These are phyloP conservation scores for Colletotrichum sp. DNA, from an alignment of 2,329 filamentous ascomycete species.

Conservation along the genomic window DNA sequence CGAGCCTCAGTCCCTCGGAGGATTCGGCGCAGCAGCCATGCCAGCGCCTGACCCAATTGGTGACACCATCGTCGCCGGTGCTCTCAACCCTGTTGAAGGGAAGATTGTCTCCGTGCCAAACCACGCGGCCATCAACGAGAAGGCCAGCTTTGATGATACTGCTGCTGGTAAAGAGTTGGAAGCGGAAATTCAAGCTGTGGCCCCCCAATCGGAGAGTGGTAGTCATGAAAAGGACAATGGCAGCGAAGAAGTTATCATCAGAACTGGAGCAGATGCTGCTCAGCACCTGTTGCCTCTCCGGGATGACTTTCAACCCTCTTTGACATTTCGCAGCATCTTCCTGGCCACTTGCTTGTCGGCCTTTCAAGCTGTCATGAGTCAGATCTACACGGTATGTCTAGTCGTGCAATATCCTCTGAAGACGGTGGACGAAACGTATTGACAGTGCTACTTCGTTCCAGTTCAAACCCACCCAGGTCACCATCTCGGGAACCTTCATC, in stretches of 20 bases:
- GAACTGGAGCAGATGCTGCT: conserved; percentile 57
- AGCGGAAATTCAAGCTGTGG: conserved; percentile 24
- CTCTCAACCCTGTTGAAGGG: conserved; percentile 30
- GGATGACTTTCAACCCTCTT: conserved; percentile 54
- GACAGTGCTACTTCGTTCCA: conserved; percentile 23
- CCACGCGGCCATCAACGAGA: conserved; percentile 34
- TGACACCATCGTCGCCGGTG: conserved; percentile 29
- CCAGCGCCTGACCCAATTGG: not conserved
- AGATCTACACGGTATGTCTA: conserved; percentile 56
- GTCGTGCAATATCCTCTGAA: not conserved
- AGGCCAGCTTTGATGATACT: conserved; percentile 16
- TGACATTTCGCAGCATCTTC: conserved; percentile 59
- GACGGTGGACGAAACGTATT: not conserved
- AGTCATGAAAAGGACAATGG: conserved; percentile 25
- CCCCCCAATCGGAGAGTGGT: conserved; percentile 19
- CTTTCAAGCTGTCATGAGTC: conserved; percentile 60
- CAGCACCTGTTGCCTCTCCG: conserved; percentile 52
- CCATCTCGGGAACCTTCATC: conserved; percentile 59
- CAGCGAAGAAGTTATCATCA: conserved; percentile 48
- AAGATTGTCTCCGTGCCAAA: conserved; percentile 32
- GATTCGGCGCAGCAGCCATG: not conserved
- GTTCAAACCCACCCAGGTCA: conserved; percentile 57
- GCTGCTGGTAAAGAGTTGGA: conserved; percentile 21
- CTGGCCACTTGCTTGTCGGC: conserved; percentile 52
- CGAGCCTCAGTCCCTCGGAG: not conserved